Evolutionary conservation across 2,329 filamentous ascomycete genomes (phyloP), one percentile per base, ranked within the genome.

Genomic region (Aureobasidium mangrovei): DNA sequence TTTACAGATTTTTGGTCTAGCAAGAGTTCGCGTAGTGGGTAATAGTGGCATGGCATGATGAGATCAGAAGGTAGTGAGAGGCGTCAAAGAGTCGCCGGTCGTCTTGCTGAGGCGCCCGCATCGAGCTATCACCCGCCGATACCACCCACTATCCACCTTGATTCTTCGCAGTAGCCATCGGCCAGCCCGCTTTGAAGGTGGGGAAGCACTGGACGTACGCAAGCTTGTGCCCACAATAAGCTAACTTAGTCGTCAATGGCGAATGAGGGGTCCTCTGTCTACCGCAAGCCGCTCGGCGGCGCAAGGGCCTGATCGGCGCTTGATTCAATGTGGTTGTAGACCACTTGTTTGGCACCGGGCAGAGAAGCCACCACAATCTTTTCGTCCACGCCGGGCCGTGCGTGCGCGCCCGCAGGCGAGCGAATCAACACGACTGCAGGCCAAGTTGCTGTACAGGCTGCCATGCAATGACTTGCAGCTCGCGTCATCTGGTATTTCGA

Each of bases 41-140:
- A 49, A 55, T 47, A 55, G 53, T 49, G 53, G 43, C 53, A 55
- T 55, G 53, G 53, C 53, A 55, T 55, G 53, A 55, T 55, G 53
- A 55, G 53, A 55, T 55, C 53, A 55, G 53, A 55, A 55, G 53
- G 39, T 55, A 43, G 45, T 39, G 44, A 48, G 45, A 55, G 53
- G 53, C 53, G 53, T 55, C 53, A 35, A 26, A 55, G 35, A 10
- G 35, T 54, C 53, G 53, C 43, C 39, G 53, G 44, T 39, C 29
- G 24, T 49, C 44, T 49, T 38, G 53, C 53, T 55, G 53, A 36
- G 53, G 53, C 53, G 53, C 45, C 38, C 24, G 38, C 44, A 55
- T 49, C 39, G 53, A 55, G 53, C 53, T 39, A 55, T 49, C 45
- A 55, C 38, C 53, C 52, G 52, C 52, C 40, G 36, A 54, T 40